Evolutionary conservation across 2,329 filamentous ascomycete species (phyloP).

Genomic region (Fusarium goolgardi): DNA sequence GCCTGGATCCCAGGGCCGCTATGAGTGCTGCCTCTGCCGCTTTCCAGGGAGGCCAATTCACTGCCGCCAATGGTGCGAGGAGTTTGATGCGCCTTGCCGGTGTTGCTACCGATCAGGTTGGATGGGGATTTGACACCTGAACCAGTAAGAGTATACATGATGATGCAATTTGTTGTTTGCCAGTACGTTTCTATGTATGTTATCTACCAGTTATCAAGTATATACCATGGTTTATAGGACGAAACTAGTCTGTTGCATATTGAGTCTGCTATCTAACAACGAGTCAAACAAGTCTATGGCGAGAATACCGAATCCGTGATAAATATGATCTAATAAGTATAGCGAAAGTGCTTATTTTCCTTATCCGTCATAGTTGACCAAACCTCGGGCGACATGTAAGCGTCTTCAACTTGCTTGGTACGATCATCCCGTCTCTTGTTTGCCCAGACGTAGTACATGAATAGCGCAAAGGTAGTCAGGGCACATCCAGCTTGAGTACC

Average conservation of each 20-base stretch:
- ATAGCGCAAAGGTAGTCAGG: slow-evolving; percentile 57
- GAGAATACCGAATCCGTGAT: background rate
- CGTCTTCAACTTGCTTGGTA: slow-evolving; percentile 54
- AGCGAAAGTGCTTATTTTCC: slow-evolving; percentile 68
- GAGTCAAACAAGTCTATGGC: background rate
- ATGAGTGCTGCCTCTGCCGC: slow-evolving; percentile 31
- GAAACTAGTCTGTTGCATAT: background rate
- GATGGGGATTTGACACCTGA: slow-evolving; percentile 42
- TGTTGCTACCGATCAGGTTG: slow-evolving; percentile 29
- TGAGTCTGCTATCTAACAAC: background rate
- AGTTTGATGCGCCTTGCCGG: slow-evolving; percentile 32
- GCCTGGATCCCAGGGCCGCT: slow-evolving; percentile 20
- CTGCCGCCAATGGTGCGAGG: slow-evolving; percentile 13
- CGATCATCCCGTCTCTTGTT: slow-evolving; percentile 54
- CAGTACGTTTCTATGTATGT: background rate
- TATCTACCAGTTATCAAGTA: rapidly evolving
- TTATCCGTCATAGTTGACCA: slow-evolving; percentile 66
- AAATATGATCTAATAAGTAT: slow-evolving; percentile 54
- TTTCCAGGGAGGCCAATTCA: slow-evolving; percentile 33
- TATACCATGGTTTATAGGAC: background rate
- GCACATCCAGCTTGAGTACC: slow-evolving; percentile 60
- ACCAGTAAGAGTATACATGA: background rate
- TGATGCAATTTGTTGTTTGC: background rate
- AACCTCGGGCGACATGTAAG: slow-evolving; percentile 55
- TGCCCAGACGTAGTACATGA: slow-evolving; percentile 63